Evolutionary conservation across 169 alveolate species (phyloP), one percentile per base, ranked within the genome.

Genomic region (Eimeria maxima): DNA sequence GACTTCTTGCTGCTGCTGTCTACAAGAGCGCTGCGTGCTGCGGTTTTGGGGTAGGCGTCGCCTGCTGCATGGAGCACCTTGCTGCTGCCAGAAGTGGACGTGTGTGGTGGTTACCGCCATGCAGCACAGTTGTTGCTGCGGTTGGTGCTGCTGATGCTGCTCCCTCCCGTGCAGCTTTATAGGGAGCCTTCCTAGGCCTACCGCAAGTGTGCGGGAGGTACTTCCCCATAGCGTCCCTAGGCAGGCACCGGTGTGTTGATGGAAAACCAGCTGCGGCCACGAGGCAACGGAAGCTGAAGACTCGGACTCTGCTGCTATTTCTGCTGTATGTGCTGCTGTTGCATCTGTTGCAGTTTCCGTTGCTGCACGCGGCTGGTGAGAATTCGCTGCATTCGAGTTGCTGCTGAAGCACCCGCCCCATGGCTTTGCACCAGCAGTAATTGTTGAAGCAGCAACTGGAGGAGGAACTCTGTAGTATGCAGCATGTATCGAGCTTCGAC

Each of bases 131-230:
- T 81, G 47, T 47, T 81, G 71, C 69, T 27, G 73, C 45, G 50
- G 71, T 73, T 38, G 24, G 53, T 81, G 74, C 22, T 45, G 29
- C 33, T 78, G 65, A 33, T 78, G 88, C 88, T 44, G 88, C 88
- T 33, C 50, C 16, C 67, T 5, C 16, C 53, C 53, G 47, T 11
- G 13, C 14, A 73, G 45, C 69, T 27, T 3, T 18, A 44, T 10
- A 45, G 63, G 87, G 4, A 76, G 87, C 42, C 45, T 76, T 53
- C 90, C 90, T 45, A 81, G 50, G 47, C 71, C 90, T 29, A 81
- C n/a, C 29, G 90, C 90, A 81, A 81, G 90, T 73, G 71, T 53
- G 55, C 90, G 90, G 45, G 90, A 81, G 45, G 33, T 50, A 45
- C 50, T 50, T 50, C 90, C 90, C 90, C 90, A 81, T 27, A 81